A percentile compares a stretch with the other conserved stretches of the same genome.
phyloP scores from a whole-genome alignment of 345 rosid genomes.

The Rhodomyrtus tomentosa region DNA sequence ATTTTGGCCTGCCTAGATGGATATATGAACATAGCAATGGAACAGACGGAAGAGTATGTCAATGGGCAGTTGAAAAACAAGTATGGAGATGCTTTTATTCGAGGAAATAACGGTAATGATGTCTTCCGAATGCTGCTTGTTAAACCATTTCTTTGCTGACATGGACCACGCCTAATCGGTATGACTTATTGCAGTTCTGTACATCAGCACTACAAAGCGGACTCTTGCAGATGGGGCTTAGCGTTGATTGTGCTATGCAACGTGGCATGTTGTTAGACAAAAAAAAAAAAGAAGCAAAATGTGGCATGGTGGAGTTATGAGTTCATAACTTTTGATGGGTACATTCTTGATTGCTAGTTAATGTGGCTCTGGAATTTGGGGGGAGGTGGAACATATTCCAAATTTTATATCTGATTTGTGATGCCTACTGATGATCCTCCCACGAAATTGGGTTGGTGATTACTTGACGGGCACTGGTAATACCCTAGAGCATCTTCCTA shows the following conservation, averaged over 20 bases:
- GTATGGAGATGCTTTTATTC: conserved; percentile 94
- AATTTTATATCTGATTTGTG: background rate
- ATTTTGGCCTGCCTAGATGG: conserved; percentile 2
- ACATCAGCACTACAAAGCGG: conserved; percentile 82
- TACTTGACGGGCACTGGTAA: background rate
- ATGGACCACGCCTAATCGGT: background rate
- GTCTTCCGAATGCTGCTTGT: background rate
- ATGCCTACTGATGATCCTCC: background rate
- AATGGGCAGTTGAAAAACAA: conserved; percentile 94
- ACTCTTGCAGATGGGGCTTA: conserved; percentile 77
- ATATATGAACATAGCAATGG: conserved; percentile 73
- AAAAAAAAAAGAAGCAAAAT: too few relatives aligned
- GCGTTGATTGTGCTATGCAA: background rate
- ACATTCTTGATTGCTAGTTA: background rate
- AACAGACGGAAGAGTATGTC: conserved; percentile 88
- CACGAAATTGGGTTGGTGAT: background rate
- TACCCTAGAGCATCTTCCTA: background rate
- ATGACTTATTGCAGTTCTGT: conserved; percentile 52
- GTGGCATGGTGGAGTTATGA: background rate
- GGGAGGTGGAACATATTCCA: background rate
- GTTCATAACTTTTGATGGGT: background rate
- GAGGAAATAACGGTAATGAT: conserved; percentile 81
- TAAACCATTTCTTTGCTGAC: background rate
- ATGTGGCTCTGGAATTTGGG: background rate
- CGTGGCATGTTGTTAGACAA: background rate